phyloP scores from a whole-genome alignment of 805 yeast species.

The Cyberlindnera americana region DNA sequence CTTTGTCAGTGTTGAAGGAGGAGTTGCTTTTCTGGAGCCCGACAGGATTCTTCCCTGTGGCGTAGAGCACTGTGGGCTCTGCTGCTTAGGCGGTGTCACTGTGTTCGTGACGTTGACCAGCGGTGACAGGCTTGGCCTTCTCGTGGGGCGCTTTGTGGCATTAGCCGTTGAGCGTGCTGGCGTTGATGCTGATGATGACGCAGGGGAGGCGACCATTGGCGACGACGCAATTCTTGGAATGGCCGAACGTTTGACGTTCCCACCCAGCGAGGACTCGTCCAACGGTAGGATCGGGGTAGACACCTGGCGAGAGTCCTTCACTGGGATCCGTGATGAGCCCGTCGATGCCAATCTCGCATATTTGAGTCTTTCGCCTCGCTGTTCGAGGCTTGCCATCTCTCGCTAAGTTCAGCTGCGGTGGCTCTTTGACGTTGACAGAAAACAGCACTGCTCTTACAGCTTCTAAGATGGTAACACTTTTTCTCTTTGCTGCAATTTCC shows the following conservation, averaged over 20 bases:
- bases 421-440: not conserved
- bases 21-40: constrained; percentile 1
- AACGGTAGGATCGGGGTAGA: constrained; percentile 20
- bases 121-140: constrained; percentile 13
- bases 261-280: constrained; percentile 16
- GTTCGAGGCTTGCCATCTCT: not conserved
- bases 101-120: constrained; percentile 8
- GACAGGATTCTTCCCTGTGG: not conserved
- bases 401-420: not conserved
- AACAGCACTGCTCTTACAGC: too few relatives aligned
- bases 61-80: not conserved
- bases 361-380: constrained; percentile 7
- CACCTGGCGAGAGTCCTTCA: constrained; percentile 17
- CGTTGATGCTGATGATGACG: constrained; percentile 1
- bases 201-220: constrained; percentile 12
- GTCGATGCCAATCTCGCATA: constrained; percentile 9
- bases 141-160: not conserved
- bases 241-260: constrained; percentile 14
- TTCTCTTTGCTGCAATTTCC: too few relatives aligned
- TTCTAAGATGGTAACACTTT: not conserved
- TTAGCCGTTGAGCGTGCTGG: not conserved
- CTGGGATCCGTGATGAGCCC: constrained; percentile 20
- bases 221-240: constrained; percentile 24
- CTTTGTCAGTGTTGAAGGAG: constrained; percentile 21
- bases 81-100: constrained; percentile 1